Base-by-base conservation (phyloP, 1,139 yeast genomes). In the Pichiaceae sp. region DNA sequence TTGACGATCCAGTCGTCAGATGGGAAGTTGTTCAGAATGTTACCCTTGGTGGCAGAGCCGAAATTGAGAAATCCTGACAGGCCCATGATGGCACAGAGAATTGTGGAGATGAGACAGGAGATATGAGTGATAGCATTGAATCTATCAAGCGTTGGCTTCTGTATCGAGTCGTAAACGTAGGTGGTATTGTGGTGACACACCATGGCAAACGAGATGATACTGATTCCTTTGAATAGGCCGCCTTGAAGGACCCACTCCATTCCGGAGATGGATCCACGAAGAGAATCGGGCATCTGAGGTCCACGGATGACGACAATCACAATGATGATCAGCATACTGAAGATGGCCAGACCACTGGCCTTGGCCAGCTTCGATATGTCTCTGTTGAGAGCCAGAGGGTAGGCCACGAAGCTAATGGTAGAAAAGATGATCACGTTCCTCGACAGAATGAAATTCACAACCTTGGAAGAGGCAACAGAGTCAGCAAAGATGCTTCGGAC, bases 151-250 rank as follows among this genome's bases (percentile, higher is more conserved):
- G 94, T 78, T 3, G 95, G 91, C 24, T 74, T 74, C 45, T 71
- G 72, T 52, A 89, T 69, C 0, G 96, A 85, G 52, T 85, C 86
- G 60, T 80, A 89, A 32, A 89, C 89, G 51, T 87, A 80, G 31
- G 89, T 75, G 1, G 96, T 85, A 54, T 89, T 89, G 57, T 89
- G 97, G 53, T 89, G 97, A 54, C 97, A 89, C 3, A 89, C 97
- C 49, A 89, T 71, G 4, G 97, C 94, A 63, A 89, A 89, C 0
- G 96, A 86, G 25, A 89, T 85, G 36, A 89, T 95, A 16, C 93
- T 79, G 18, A 89, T 77, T 1, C 96, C 96, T 56, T 87, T 95
- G 54, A 89, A 85, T 8, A 89, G 63, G 35, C 79, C 77, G 15
- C 68, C 59, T 42, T 80, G 81, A 36, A 85, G 53, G 1, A 84